Base-by-base conservation (phyloP, 352 stramenopile species). In the Peronospora farinosa region DNA sequence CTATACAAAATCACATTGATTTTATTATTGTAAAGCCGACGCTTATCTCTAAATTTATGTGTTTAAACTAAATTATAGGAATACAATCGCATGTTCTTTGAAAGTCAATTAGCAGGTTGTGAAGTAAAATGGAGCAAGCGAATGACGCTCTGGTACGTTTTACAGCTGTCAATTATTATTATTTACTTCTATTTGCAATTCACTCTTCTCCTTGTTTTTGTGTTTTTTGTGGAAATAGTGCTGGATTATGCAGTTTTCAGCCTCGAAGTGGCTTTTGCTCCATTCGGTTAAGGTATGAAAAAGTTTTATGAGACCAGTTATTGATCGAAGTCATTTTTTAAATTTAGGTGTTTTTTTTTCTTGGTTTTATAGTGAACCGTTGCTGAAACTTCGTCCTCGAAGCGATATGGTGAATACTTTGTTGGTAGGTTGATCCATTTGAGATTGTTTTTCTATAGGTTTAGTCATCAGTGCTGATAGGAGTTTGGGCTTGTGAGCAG, bases 81-180 rank as follows among this genome's bases (percentile, higher is more conserved):
- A 56, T 95, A 87, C 64, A 85, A 95, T 43, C 40, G 11, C 23
- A 47, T 91, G 56, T 95, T 94, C 64, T 95, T 95, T 28, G 72
- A 91, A 39, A 72, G 69, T 5, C 78, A 72, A 50, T 67, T 95
- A 25, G 62, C 63, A 13, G 78, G 77, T 16, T 92, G 84, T 54
- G 79, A 91, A 47, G 71, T 96, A 51, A 94, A 90, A 46, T 96
- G 86, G 86, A 94, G 82, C 62, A 86, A 74, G 47, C 78, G 81
- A 49, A 96, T 96, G 86, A 96, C 86, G 35, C 65, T 94, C 15
- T 96, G 86, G 78, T 87, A 47, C 21, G 54, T 32, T n/a, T 5
- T 25, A n/a, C 23, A 15, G 10, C 15, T 48, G 5, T 17, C n/a
- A n/a, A n/a, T n/a, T n/a, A n/a, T n/a, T n/a, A n/a, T n/a, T 35